Evolutionary conservation across 2,329 filamentous ascomycete species (phyloP), one percentile per base, ranked within the genome.

Genomic region (Botrytis pseudocinerea): DNA sequence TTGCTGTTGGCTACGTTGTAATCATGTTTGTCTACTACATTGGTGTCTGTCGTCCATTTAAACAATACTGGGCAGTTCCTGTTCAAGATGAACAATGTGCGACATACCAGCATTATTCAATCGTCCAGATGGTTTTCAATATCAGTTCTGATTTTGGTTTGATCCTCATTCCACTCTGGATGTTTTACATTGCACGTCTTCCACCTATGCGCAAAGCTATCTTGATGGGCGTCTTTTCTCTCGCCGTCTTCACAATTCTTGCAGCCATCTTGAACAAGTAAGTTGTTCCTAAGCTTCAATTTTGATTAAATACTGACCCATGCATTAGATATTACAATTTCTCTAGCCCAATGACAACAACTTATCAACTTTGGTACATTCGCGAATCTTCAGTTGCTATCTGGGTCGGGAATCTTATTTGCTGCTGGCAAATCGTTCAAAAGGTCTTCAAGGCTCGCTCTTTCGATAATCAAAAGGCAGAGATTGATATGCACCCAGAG

Each of bases 71-170:
- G 87, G 85, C 85, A 25, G 83, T 90, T n/a, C 87, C 88, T 0
- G 83, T 86, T 1, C 76, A 83, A 1, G 73, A 71, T 28, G 48
- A 69, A 32, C 65, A 69, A 57, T 90, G 88, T 77, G 86, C 87
- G 1, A 87, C 87, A 0, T 85, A 87, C 5, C 83, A 85, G 35
- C 83, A 87, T 76, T 89, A 89, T 76, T 84, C 87, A 22, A 87
- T 89, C 68, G 85, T 87, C 16, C 88, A 90, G 74, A 85, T 86
- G 22, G 82, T 83, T 4, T 85, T 90, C 78, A 90, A 90, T 76
- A 85, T 90, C 63, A 85, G 85, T 4, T 89, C 87, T 35, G 88
- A 90, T 74, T 40, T 89, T 2, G 83, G 86, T 79, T 88, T 90
- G 75, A 85, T 90, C 22, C 85, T 87, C 0, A 83, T 90, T 75